phyloP scores from a whole-genome alignment of 2,329 filamentous ascomycete species.

The Colletotrichum tofieldiae region DNA sequence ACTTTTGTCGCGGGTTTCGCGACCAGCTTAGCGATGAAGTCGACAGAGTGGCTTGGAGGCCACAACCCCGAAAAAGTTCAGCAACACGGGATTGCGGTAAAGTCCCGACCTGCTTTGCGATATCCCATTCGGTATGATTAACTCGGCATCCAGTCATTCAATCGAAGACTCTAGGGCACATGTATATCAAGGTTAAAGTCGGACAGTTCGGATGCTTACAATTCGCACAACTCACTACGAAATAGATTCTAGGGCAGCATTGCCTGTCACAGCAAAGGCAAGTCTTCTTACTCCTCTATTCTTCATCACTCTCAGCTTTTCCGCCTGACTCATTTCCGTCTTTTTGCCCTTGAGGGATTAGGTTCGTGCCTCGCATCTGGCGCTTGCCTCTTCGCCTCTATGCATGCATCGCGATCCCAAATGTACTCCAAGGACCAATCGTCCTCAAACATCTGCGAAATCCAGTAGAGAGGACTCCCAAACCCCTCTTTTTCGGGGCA shows the following conservation, averaged over 20 bases:
- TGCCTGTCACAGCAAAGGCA: no score
- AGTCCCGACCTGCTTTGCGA: no score
- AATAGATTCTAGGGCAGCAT: no score
- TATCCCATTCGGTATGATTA: background rate
- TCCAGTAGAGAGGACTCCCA: constrained; percentile 55
- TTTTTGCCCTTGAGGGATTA: background rate
- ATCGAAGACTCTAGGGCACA: no score
- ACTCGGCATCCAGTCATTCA: background rate
- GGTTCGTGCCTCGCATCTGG: background rate
- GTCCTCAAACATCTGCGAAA: constrained; percentile 62
- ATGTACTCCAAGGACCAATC: constrained; percentile 51
- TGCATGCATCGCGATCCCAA: constrained; percentile 4
- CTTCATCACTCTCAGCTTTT: background rate
- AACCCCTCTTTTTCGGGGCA: background rate
- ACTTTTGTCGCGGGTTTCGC: background rate
- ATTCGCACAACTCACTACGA: no score
- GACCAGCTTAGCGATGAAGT: background rate
- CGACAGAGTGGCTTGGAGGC: background rate
- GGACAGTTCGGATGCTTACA: no score
- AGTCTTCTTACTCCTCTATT: no score
- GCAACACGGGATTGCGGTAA: background rate
- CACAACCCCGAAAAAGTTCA: background rate
- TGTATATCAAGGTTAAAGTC: no score
- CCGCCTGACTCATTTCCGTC: background rate
- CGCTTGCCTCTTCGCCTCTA: background rate